phyloP scores from a whole-genome alignment of 2,329 filamentous ascomycete genomes.

The Colletotrichum chlorophyti region DNA sequence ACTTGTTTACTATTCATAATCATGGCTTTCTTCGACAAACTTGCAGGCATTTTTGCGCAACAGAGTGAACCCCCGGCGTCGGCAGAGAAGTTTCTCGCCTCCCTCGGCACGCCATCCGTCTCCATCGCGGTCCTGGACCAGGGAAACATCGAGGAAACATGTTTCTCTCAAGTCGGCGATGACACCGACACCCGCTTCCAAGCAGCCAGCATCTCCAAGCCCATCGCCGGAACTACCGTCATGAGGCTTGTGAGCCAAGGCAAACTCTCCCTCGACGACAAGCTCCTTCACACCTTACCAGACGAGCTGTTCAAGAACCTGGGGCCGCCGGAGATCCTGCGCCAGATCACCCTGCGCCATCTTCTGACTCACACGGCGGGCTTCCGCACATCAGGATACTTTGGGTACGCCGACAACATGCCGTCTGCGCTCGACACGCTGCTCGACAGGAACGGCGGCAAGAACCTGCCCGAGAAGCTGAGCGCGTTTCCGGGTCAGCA shows the following conservation, averaged over 20 bases:
- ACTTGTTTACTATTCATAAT: no score
- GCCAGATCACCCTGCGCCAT: constrained; percentile 1
- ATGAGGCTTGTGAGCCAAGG: constrained; percentile 10
- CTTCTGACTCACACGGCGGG: constrained; percentile 11
- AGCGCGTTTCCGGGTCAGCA: background rate
- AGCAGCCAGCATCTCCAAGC: constrained; percentile 18
- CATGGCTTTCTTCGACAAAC: constrained; percentile 7
- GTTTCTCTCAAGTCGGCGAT: constrained; percentile 8
- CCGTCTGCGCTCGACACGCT: constrained; percentile 21
- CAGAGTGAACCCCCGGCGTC: background rate
- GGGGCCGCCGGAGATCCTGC: background rate
- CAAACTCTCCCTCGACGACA: constrained; percentile 5
- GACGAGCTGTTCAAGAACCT: constrained; percentile 2
- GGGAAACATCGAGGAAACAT: constrained; percentile 2
- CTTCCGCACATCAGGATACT: background rate
- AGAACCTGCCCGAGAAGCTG: background rate
- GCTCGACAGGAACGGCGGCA: constrained; percentile 16
- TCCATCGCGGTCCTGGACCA: constrained; percentile 13
- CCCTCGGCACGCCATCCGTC: constrained; percentile 4
- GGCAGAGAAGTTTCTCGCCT: background rate
- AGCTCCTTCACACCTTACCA: background rate
- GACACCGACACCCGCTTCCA: constrained; percentile 8
- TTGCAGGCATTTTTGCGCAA: constrained; percentile 1
- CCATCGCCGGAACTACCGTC: constrained; percentile 4
- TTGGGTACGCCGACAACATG: background rate